Base-by-base conservation (phyloP, 441 rosid species). In the Euphorbia schlechtendalii region DNA sequence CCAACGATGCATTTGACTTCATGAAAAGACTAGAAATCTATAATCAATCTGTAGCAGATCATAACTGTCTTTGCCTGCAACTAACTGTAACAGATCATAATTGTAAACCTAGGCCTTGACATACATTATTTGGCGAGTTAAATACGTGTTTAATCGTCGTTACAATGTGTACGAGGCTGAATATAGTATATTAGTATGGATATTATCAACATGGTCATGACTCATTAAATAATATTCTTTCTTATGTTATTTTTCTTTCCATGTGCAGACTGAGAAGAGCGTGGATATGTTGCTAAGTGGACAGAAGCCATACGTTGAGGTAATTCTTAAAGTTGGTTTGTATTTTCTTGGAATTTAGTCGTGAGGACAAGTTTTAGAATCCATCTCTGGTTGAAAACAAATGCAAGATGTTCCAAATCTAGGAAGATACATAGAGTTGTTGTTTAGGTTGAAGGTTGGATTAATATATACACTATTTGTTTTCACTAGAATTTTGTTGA, bases 231-330 rank as follows among this genome's bases (percentile, higher is more conserved):
- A 24, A 13, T 12, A 8, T 22, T 12, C 30, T 20, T n/a, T 57
- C 20, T 10, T 8, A 3, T 21, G 3, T 24, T 46, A 1, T 5
- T 55, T 63, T 36, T 1, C 32, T 9, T 34, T 56, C 52, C 30
- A 43, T 54, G 21, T 75, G 76, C 74, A 84, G 93, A 83, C 88
- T 7, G 82, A 87, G 71, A 83, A 83, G 76, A 83, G 88, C 32
- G 84, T 84, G 56, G 93, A 84, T 69, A 79, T 69, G 84, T 74
- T 87, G 78, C 88, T 87, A 60, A 69, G 77, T 0, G 84, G 84
- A 59, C 69, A 74, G 72, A 83, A 70, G 61, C 90, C 90, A 48
- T 72, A 72, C 63, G 88, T 84, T 63, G 93, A 87, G 93, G 90
- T 80, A 80, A 69, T 45, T 51, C 49, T 61, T 64, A 27, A 20